Conservation (phyloP, 1,284 basidiomycete genomes). For the Leccinum solheimii region DNA sequence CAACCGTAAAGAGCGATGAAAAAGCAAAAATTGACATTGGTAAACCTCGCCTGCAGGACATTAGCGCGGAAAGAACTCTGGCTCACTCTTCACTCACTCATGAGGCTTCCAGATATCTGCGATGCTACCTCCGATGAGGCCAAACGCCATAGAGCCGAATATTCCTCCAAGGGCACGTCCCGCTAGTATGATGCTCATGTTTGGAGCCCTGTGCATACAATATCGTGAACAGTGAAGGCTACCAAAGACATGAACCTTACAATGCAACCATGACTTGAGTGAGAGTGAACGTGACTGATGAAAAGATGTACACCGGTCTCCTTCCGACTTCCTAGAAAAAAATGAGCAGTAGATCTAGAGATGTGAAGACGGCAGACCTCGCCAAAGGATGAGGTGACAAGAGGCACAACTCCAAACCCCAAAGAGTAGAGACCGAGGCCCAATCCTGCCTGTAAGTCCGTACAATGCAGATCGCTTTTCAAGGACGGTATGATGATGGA, state of each 20-base stretch:
- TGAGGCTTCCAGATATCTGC: constrained; percentile 43
- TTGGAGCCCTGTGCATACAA: constrained; percentile 25
- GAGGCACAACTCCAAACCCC: constrained; percentile 48
- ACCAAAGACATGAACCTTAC: constrained; percentile 32
- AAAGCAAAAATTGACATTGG: no score
- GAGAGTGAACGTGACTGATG: constrained; percentile 39
- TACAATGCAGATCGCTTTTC: constrained; percentile 42
- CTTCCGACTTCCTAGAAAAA: constrained; percentile 44
- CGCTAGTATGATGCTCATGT: constrained; percentile 24
- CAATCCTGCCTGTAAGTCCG: constrained; percentile 35
- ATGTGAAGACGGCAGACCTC: constrained; percentile 32
- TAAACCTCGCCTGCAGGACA: no score
- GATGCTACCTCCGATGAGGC: constrained; percentile 64
- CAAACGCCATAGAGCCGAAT: constrained; percentile 51
- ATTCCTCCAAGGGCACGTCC: constrained; percentile 28
- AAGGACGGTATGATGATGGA: constrained; percentile 41
- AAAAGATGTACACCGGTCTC: constrained; percentile 45
- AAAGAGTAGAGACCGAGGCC: constrained; percentile 44
- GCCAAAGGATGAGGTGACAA: constrained; percentile 47
- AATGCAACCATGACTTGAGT: constrained; percentile 40
- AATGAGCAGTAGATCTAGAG: background rate
- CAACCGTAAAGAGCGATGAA: no score
- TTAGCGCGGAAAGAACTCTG: no score
- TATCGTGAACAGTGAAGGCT: background rate
- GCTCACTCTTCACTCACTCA: constrained; percentile 17